Percentiles rank a stretch among this genome's conserved stretches.
phyloP scores from a whole-genome alignment of 2,329 filamentous ascomycete genomes.

The Diaporthe longicolla region DNA sequence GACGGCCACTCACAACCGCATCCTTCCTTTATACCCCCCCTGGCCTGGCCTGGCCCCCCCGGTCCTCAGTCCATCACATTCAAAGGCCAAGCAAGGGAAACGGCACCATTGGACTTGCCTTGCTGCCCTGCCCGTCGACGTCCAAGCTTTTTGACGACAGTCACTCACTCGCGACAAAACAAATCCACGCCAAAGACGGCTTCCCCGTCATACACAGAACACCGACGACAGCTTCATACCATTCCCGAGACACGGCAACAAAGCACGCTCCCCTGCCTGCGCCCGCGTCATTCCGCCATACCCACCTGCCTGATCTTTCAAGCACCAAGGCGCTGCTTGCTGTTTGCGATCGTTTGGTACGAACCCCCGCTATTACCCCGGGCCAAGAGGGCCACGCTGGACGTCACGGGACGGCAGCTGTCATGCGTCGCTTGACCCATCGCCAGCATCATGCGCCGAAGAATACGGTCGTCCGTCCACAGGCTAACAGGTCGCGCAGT shows the following conservation, averaged over 20 bases:
- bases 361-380: constrained; percentile 19
- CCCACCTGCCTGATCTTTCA: constrained; percentile 24
- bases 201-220: not conserved
- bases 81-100: constrained; percentile 27
- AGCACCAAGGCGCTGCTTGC: constrained; percentile 17
- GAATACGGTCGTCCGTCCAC: constrained; percentile 31
- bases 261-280: constrained; percentile 1
- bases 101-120: constrained; percentile 8
- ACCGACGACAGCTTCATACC: constrained; percentile 8
- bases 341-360: constrained; percentile 40
- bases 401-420: not conserved
- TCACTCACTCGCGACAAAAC: constrained; percentile 31
- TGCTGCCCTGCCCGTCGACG: constrained; percentile 34
- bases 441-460: constrained; percentile 38
- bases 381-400: constrained; percentile 16
- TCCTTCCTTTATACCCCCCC: constrained; percentile 2
- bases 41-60: constrained; percentile 22
- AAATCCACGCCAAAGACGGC: constrained; percentile 12
- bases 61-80: constrained; percentile 12
- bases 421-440: constrained; percentile 8
- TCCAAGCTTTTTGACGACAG: constrained; percentile 36
- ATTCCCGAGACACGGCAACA: constrained; percentile 34
- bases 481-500: constrained; percentile 41
- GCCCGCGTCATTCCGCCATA: not conserved
- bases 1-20: constrained; percentile 27